A percentile compares a stretch with the other conserved stretches of the same genome.
These are phyloP conservation scores for Pelargonium cotyledonis DNA, from an alignment of 441 rosid species.

Conservation along the genomic window DNA sequence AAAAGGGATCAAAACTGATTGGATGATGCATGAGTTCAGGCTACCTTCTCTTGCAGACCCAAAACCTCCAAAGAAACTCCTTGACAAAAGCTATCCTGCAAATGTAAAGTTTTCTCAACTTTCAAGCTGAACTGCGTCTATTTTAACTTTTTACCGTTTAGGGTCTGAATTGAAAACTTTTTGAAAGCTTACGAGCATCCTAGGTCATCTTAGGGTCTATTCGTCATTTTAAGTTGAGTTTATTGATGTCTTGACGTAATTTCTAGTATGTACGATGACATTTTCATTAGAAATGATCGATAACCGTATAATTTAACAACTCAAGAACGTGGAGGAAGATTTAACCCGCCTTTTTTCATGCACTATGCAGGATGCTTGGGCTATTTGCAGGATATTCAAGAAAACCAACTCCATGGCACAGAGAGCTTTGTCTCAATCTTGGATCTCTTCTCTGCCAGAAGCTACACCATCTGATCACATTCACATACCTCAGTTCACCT, in stretches of 20 bases:
- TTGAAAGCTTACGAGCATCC: too few relatives aligned
- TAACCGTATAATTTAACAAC: too few relatives aligned
- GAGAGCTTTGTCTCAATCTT: conserved; percentile 57
- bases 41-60: conserved; percentile 60
- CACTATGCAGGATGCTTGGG: conserved; percentile 76
- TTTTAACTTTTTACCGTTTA: too few relatives aligned
- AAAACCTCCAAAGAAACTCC: conserved; percentile 50
- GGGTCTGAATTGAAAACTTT: too few relatives aligned
- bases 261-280: too few relatives aligned
- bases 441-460: conserved; percentile 40
- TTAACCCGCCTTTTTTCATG: too few relatives aligned
- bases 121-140: too few relatives aligned
- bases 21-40: conserved; percentile 99
- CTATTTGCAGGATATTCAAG: conserved; percentile 94
- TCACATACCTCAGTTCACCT: conserved; percentile 32
- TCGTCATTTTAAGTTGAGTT: too few relatives aligned
- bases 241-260: too few relatives aligned
- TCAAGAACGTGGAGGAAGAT: too few relatives aligned
- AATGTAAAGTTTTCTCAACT: conserved; percentile 35
- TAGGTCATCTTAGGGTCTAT: too few relatives aligned
- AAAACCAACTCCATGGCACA: conserved; percentile 77
- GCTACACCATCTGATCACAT: conserved; percentile 26
- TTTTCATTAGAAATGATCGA: too few relatives aligned
- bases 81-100: conserved; percentile 48
- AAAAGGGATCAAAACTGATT: conserved; percentile 85